Evolutionary conservation across 148 eudicot genomes (phyloP).

Genomic region (Linanthus parryae): DNA sequence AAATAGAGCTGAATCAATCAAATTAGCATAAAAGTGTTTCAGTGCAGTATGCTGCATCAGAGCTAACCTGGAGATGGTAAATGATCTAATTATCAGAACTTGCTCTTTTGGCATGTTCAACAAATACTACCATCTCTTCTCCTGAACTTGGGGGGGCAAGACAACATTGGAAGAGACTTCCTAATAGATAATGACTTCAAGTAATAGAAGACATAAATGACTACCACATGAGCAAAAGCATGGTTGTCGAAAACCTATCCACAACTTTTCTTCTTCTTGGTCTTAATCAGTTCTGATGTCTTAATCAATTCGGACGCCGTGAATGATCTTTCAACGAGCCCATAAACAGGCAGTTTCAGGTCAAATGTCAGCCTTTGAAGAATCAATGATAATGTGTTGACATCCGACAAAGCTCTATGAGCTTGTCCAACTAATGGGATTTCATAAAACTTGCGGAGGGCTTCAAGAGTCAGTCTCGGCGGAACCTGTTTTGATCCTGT

Average conservation of each 20-base stretch:
- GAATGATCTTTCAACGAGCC: constrained; percentile 45
- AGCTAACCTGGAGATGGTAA: too few relatives aligned
- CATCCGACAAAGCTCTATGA: constrained; percentile 88
- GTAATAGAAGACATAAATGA: too few relatives aligned
- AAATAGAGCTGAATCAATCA: too few relatives aligned
- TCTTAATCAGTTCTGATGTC: constrained; percentile 20
- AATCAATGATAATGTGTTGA: constrained; percentile 36
- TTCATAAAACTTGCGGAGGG: constrained; percentile 51
- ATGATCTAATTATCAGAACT: too few relatives aligned
- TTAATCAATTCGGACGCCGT: constrained; percentile 29
- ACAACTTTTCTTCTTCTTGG: constrained; percentile 45
- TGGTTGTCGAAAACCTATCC: constrained; percentile 15
- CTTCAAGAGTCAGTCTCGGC: constrained; percentile 29
- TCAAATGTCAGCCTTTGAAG: constrained; percentile 55
- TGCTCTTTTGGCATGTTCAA: too few relatives aligned
- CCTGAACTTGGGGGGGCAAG: too few relatives aligned
- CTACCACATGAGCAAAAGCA: not conserved
- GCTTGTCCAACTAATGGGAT: constrained; percentile 45
- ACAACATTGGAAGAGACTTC: too few relatives aligned
- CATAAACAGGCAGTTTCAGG: constrained; percentile 43
- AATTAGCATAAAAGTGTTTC: too few relatives aligned
- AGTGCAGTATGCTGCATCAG: too few relatives aligned
- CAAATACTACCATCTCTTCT: too few relatives aligned
- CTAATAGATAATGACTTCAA: too few relatives aligned
- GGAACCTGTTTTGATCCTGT: constrained; percentile 40